These are phyloP conservation scores for Aspergillus bridgeri DNA, from an alignment of 495 filamentous ascomycete genomes.

Conservation along the genomic window DNA sequence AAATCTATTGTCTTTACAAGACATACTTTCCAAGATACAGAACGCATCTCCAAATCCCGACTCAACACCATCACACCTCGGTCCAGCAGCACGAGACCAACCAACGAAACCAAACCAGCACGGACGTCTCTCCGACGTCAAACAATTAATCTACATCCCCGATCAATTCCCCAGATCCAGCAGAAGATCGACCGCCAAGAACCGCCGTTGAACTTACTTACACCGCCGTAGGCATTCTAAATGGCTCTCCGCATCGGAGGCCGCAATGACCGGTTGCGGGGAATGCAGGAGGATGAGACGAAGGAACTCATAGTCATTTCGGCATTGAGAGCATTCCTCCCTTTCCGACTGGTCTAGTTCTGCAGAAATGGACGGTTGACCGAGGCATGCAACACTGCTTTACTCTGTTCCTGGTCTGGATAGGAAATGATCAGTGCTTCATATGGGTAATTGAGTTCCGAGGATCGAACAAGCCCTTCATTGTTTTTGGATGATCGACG, in stretches of 20 bases:
- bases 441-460: neutral
- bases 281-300: no score
- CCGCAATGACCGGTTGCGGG: no score
- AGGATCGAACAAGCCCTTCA: neutral
- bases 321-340: no score
- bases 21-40: no score
- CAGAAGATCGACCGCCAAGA: neutral
- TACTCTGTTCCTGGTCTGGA: neutral
- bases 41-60: neutral
- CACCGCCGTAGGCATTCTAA: neutral
- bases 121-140: neutral
- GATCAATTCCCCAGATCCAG: neutral
- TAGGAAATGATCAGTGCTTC: neutral
- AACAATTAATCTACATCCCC: neutral
- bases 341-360: no score
- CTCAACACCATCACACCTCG: neutral
- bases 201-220: neutral
- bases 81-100: neutral
- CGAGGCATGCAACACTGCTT: neutral
- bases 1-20: no score
- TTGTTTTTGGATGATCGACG: neutral
- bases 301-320: no score
- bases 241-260: neutral
- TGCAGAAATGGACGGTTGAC: neutral
- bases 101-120: neutral